Conservation (phyloP, 306 rosid genomes). For the Vicia sativa region DNA sequence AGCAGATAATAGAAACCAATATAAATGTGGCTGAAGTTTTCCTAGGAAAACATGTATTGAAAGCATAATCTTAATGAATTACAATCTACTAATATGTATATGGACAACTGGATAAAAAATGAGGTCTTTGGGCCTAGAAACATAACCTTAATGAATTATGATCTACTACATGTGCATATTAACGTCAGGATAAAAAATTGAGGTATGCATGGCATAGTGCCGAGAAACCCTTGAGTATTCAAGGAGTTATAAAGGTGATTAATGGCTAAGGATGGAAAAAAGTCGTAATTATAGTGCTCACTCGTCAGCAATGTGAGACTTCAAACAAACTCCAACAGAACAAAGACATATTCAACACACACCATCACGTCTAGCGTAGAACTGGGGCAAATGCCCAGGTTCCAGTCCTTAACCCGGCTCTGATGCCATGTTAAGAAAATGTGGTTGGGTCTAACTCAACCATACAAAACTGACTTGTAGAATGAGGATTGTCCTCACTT, state of each 20-base stretch:
- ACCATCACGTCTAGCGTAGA: no score
- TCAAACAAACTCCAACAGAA: no score
- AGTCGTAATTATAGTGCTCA: neutral
- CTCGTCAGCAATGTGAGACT: neutral
- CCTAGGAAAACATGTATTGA: constrained; percentile 22
- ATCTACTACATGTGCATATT: constrained; percentile 1
- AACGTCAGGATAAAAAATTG: constrained; percentile 11
- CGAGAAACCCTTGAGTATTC: constrained; percentile 13
- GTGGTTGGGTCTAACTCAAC: no score
- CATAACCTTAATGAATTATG: neutral
- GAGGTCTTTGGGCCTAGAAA: constrained; percentile 3
- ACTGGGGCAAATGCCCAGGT: no score
- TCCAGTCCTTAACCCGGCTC: no score
- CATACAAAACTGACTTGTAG: no score
- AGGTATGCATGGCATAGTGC: constrained; percentile 12
- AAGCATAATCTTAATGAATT: constrained; percentile 9
- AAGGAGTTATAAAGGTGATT: constrained; percentile 6
- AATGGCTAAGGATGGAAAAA: neutral
- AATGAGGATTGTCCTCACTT: no score
- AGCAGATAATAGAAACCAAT: constrained; percentile 18
- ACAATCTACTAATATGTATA: constrained; percentile 5
- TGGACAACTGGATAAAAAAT: constrained; percentile 16
- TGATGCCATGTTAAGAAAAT: no score
- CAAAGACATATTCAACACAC: no score
- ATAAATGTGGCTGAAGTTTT: constrained; percentile 3